Evolutionary conservation across 768 basidiomycete genomes (phyloP).

Genomic region (Mycena leptocephala): DNA sequence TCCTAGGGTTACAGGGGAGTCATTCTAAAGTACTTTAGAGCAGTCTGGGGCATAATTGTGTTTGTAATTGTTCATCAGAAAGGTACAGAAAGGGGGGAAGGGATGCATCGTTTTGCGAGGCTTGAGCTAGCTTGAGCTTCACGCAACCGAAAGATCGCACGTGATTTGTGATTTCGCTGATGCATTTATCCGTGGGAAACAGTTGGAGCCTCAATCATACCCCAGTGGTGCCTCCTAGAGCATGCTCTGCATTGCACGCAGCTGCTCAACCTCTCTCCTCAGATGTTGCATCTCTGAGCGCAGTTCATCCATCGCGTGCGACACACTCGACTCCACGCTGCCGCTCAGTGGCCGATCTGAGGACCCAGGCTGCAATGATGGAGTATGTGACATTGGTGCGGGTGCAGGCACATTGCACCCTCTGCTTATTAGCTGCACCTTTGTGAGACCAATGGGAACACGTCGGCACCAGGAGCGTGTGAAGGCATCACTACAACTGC

Average conservation of each 20-base stretch:
- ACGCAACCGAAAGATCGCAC: no score
- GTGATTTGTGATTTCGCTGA: no score
- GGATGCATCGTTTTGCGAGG: no score
- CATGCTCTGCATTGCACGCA: conserved; percentile 10
- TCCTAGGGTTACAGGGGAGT: no score
- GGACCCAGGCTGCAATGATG: not conserved
- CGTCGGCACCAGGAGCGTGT: not conserved
- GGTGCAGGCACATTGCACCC: not conserved
- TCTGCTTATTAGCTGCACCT: not conserved
- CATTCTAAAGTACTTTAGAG: no score
- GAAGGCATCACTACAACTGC: not conserved
- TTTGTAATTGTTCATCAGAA: no score
- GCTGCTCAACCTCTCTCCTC: conserved; percentile 23
- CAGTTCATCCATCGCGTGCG: not conserved
- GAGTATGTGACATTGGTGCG: not conserved
- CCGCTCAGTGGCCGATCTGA: not conserved
- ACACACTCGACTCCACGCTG: not conserved
- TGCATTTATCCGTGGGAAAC: no score
- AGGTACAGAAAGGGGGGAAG: no score
- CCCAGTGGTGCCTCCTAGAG: conserved; percentile 22
- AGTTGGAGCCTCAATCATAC: conserved; percentile 23
- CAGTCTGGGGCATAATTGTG: no score
- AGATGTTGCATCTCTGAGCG: conserved; percentile 17
- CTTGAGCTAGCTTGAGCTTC: no score
- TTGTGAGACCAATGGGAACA: not conserved